Conservation (phyloP, 495 filamentous ascomycete genomes). For the Usnea hakonensis region DNA sequence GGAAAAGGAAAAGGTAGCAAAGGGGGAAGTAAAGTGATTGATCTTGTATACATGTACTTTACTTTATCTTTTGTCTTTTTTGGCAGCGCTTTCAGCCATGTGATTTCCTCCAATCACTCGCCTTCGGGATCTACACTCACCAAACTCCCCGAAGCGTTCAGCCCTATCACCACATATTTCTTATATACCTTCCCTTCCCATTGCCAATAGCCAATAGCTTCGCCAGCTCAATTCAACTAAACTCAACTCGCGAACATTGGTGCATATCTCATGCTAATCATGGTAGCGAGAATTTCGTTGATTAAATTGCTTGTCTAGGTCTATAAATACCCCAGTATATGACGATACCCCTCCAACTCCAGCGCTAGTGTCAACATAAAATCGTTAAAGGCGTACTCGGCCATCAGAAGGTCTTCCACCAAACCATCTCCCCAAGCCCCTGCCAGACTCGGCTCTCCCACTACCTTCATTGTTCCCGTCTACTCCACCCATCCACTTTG, state of each 20-base stretch:
- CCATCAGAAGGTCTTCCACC: conserved; percentile 48
- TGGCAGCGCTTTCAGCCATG: conserved; percentile 14
- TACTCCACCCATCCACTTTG: conserved; percentile 74
- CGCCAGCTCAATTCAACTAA: too few species aligned
- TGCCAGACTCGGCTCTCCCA: conserved; percentile 33
- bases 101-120: conserved; percentile 4
- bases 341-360: conserved; percentile 21
- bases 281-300: not conserved
- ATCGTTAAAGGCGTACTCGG: conserved; percentile 30
- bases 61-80: not conserved
- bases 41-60: not conserved
- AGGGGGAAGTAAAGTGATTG: not conserved
- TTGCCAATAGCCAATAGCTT: too few species aligned
- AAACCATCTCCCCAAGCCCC: conserved; percentile 44
- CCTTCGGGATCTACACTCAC: not conserved
- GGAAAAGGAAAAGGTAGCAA: not conserved
- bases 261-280: not conserved
- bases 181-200: too few species aligned
- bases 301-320: not conserved
- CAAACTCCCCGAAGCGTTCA: not conserved
- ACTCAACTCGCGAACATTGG: too few species aligned
- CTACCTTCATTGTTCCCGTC: conserved; percentile 32
- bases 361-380: conserved; percentile 20
- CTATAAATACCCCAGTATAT: not conserved
- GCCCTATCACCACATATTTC: conserved; percentile 1